Conservation (phyloP, 768 basidiomycete genomes). For the Rossbeevera mucosa region DNA sequence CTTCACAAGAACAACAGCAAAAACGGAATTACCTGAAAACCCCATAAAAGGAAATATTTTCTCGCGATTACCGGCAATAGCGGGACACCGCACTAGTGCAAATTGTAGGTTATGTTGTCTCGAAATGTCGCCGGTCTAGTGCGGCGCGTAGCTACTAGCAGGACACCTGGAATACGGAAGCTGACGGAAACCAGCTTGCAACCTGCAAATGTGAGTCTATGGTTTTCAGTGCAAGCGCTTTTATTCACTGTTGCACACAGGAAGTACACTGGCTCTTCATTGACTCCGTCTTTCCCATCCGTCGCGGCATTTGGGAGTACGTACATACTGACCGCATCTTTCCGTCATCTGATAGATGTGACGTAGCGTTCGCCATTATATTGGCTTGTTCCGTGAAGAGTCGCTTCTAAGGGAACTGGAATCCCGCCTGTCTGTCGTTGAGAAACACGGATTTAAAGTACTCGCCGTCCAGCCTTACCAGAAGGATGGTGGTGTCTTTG, state of each 20-base stretch:
- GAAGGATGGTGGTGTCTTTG: slow-evolving; percentile 87
- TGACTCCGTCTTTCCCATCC: slow-evolving; percentile 75
- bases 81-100: not conserved
- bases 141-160: not conserved
- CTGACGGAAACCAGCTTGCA: slow-evolving; percentile 6
- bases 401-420: slow-evolving; percentile 47
- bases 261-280: slow-evolving; percentile 68
- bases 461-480: slow-evolving; percentile 56
- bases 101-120: too few relatives aligned
- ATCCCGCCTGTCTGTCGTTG: slow-evolving; percentile 47
- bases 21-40: slow-evolving; percentile 10
- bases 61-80: slow-evolving; percentile 4
- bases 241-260: slow-evolving; percentile 18
- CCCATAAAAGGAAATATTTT: slow-evolving; percentile 9
- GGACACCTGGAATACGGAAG: not conserved
- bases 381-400: slow-evolving; percentile 59
- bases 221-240: slow-evolving; percentile 8
- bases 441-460: slow-evolving; percentile 56
- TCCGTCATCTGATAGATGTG: slow-evolving; percentile 1
- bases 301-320: slow-evolving; percentile 69
- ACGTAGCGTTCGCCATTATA: slow-evolving; percentile 56
- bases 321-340: slow-evolving; percentile 23
- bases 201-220: slow-evolving; percentile 17
- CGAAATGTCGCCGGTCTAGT: slow-evolving; percentile 7
- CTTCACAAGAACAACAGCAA: slow-evolving; percentile 11